These are phyloP conservation scores for Aspergillus floridensis DNA, from an alignment of 2,329 filamentous ascomycete species.

Conservation along the genomic window DNA sequence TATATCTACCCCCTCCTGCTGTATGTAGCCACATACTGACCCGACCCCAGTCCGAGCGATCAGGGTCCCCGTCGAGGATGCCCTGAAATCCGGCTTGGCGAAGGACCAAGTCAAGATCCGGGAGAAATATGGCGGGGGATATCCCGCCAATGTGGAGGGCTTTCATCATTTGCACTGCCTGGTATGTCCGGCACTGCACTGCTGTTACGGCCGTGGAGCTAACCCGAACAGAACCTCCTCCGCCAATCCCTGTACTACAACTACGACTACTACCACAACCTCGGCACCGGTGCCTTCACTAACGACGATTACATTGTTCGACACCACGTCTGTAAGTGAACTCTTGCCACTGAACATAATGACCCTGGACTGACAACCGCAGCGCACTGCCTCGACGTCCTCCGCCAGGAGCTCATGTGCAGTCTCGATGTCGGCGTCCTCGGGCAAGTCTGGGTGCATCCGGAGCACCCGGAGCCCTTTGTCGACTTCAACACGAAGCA, in stretches of 20 bases:
- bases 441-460: conserved; percentile 58
- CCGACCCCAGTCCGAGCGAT: conserved; percentile 44
- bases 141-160: conserved; percentile 35
- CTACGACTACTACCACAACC: conserved; percentile 54
- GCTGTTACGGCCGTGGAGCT: background rate
- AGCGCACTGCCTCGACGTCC: conserved; percentile 61
- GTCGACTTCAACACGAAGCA: conserved; percentile 64
- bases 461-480: conserved; percentile 50
- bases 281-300: conserved; percentile 53
- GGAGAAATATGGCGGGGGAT: conserved; percentile 58
- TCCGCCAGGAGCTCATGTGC: conserved; percentile 64
- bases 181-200: conserved; percentile 30
- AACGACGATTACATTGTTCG: conserved; percentile 57
- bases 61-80: conserved; percentile 51
- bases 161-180: conserved; percentile 51
- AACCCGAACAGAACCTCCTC: conserved; percentile 51
- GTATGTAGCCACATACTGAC: background rate
- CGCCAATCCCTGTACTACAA: conserved; percentile 60
- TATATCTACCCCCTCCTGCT: conserved; percentile 27
- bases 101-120: conserved; percentile 56
- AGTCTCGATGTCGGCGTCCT: conserved; percentile 59
- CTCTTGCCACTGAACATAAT: background rate
- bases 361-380: background rate
- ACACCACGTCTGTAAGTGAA: conserved; percentile 56
- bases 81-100: conserved; percentile 51